Evolutionary conservation across 805 yeast species (phyloP).

Genomic region (Wickerhamomyces silvicola): DNA sequence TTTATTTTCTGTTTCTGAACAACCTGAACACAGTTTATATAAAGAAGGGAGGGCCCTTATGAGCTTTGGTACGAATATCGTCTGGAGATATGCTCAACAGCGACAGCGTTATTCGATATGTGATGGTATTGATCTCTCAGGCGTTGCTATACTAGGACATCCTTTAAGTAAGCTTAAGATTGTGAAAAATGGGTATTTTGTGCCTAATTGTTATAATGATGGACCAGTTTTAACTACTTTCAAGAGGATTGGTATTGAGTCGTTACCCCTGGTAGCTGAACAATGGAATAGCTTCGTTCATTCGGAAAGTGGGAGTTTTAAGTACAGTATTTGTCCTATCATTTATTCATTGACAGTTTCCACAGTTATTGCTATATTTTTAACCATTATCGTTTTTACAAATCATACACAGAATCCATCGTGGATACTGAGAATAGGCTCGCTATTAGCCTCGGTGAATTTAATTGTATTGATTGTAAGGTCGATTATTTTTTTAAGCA

Average conservation of each 20-base stretch:
- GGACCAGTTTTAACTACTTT: conserved; percentile 31
- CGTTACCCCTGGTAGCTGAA: conserved; percentile 36
- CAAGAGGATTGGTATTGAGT: conserved; percentile 17
- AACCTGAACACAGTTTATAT: too few species aligned
- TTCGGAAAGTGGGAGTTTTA: conserved; percentile 37
- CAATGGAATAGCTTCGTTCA: conserved; percentile 45
- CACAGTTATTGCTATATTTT: conserved; percentile 56
- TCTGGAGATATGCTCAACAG: conserved; percentile 28
- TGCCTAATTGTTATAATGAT: conserved; percentile 27
- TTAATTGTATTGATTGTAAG: conserved; percentile 43
- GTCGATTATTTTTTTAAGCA: conserved; percentile 38
- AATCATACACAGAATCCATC: conserved; percentile 62
- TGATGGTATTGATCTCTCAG: conserved; percentile 19
- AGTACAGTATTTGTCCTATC: conserved; percentile 54
- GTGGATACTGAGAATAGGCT: conserved; percentile 40
- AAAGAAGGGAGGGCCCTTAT: too few species aligned
- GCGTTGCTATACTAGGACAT: conserved; percentile 24
- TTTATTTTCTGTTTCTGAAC: too few species aligned
- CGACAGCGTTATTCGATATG: conserved; percentile 26
- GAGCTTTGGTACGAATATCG: conserved; percentile 21
- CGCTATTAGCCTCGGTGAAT: conserved; percentile 48
- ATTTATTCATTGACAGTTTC: conserved; percentile 57
- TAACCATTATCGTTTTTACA: conserved; percentile 58
- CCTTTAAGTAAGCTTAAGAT: conserved; percentile 10
- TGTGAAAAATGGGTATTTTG: conserved; percentile 19